Evolutionary conservation across 2,329 filamentous ascomycete species (phyloP), one percentile per base, ranked within the genome.

Genomic region (Penicillium sp.): DNA sequence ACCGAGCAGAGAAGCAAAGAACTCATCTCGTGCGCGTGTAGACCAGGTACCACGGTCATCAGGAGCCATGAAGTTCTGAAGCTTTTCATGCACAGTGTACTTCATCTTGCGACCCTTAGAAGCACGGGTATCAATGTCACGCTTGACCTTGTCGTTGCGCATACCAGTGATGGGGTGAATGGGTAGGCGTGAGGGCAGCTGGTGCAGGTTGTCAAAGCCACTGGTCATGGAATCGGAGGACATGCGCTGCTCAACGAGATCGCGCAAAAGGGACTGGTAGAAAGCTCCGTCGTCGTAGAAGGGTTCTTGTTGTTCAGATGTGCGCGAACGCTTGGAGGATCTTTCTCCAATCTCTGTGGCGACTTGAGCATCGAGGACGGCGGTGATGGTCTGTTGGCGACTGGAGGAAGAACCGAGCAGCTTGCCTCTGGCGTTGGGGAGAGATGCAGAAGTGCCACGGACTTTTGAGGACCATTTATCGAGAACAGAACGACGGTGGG

Each of bases 31-130:
- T 53, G 92, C 91, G 57, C 84, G 82, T 62, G 88, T 85, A 59
- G 90, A 89, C 94, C 94, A 99, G 16, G 73, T 75, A 4, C 88
- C 82, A 50, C 90, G 81, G 70, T 96, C 89, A 72, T 97, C 91
- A 0, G 91, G 87, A 11, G 92, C 92, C 91, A 97, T 97, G 70
- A 97, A 97, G 73, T 97, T 97, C 77, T 96, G 90, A 68, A 99
- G 75, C 79, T 97, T 97, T 78, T 97, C 93, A 70, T 97, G 92
- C 43, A 97, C 91, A 16, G 90, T 94, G 75, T 93, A 99, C 37
- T 91, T 83, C 82, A 99, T 84, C 78, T 97, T 97, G 47, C 94
- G 82, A 6, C 94, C 94, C 76, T 97, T 97, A 71, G 90, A 96
- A 0, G 94, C 94, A 71, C 92, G 94, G 19, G 92, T 92, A 72